Conservation (phyloP, 2,329 filamentous ascomycete species). For the Cordyceps cateniannulata region DNA sequence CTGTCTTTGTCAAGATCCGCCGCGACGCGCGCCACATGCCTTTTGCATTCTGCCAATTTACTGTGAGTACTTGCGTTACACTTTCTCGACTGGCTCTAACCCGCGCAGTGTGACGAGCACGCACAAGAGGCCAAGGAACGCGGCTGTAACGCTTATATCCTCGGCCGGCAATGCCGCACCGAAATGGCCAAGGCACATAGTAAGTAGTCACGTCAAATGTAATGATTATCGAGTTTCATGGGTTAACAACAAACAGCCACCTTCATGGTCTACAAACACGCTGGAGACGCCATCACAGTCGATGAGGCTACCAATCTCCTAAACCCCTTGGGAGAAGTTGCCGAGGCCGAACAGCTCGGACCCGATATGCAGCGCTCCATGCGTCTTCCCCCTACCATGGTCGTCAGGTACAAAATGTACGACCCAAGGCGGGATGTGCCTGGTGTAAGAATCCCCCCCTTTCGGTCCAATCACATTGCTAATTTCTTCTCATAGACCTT, state of each 20-base stretch:
- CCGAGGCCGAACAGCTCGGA: slow-evolving; percentile 31
- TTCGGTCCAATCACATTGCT: slow-evolving; percentile 3
- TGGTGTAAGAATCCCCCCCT: slow-evolving; percentile 30
- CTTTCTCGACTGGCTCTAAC: slow-evolving; percentile 19
- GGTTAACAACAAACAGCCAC: slow-evolving; percentile 30
- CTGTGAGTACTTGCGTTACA: slow-evolving; percentile 35
- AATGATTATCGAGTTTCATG: slow-evolving; percentile 17
- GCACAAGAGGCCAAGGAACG: slow-evolving; percentile 41
- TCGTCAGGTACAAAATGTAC: slow-evolving; percentile 46
- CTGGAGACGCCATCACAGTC: slow-evolving; percentile 29
- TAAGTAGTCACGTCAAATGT: slow-evolving; percentile 26
- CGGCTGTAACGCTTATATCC: slow-evolving; percentile 42
- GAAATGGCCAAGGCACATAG: slow-evolving; percentile 55
- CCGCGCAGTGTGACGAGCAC: slow-evolving; percentile 33
- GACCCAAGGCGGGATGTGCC: slow-evolving; percentile 44
- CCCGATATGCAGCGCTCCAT: slow-evolving; percentile 26
- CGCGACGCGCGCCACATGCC: slow-evolving; percentile 53
- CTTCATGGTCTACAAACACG: slow-evolving; percentile 39
- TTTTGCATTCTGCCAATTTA: slow-evolving; percentile 58
- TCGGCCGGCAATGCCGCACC: slow-evolving; percentile 51
- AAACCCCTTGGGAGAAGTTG: slow-evolving; percentile 36
- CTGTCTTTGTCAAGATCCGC: slow-evolving; percentile 57
- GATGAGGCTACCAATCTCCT: slow-evolving; percentile 41
- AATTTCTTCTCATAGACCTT: slow-evolving; percentile 21
- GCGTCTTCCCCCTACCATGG: slow-evolving; percentile 31